Evolutionary conservation across 2,329 filamentous ascomycete genomes (phyloP).

Genomic region (Phyllosticta citrichinensis): DNA sequence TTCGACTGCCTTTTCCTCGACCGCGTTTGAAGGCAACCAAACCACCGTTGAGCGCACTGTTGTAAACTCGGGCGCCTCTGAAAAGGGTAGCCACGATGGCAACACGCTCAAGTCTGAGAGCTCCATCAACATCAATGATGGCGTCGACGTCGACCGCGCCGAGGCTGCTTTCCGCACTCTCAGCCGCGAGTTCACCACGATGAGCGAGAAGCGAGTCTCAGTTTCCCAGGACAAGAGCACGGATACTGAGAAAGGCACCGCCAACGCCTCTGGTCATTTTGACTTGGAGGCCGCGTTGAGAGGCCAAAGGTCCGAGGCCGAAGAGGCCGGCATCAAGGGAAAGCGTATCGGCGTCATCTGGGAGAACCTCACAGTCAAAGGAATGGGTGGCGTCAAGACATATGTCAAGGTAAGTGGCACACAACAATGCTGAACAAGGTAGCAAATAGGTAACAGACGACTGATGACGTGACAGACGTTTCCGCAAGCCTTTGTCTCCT

Average conservation of each 20-base stretch:
- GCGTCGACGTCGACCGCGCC: conserved; percentile 50
- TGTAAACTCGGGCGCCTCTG: conserved; percentile 1
- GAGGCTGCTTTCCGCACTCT: conserved; percentile 62
- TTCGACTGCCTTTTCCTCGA: background rate
- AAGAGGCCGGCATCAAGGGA: conserved; percentile 65
- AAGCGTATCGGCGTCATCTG: conserved; percentile 67
- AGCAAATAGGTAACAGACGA: background rate
- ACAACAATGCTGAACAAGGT: too few relatives aligned
- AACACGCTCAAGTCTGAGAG: conserved; percentile 7
- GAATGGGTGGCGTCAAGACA: conserved; percentile 64
- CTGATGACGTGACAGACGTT: conserved; percentile 46
- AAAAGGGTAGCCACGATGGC: conserved; percentile 6
- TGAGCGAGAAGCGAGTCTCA: conserved; percentile 45
- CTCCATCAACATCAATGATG: conserved; percentile 6
- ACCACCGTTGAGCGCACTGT: background rate
- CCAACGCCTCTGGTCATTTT: conserved; percentile 47
- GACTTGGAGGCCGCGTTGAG: conserved; percentile 66
- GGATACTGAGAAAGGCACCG: conserved; percentile 17
- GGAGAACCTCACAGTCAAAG: conserved; percentile 67
- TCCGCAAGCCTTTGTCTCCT: conserved; percentile 64
- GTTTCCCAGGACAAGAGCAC: conserved; percentile 24
- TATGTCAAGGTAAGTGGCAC: conserved; percentile 38
- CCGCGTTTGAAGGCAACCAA: background rate
- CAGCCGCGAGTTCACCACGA: conserved; percentile 36
- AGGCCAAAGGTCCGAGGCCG: conserved; percentile 60